Evolutionary conservation across 257 asterid species (phyloP).

Genomic region (Primulina huaijiensis): DNA sequence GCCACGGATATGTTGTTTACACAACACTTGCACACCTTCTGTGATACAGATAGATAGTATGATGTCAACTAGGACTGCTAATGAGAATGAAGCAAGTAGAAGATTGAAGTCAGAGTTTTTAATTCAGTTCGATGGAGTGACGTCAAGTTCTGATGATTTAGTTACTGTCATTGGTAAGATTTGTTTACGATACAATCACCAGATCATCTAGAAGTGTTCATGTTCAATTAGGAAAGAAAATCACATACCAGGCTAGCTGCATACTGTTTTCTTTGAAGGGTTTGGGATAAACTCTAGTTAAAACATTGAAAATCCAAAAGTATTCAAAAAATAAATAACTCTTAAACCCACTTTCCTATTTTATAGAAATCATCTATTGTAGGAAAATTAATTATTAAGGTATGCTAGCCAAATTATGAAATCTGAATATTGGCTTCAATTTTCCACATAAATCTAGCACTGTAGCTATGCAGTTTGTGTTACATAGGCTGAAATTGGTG

Average conservation of each 20-base stretch:
- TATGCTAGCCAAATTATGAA: not conserved
- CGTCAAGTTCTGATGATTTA: constrained; percentile 79
- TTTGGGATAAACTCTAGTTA: not conserved
- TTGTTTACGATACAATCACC: constrained; percentile 20
- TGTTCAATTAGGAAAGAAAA: constrained; percentile 1
- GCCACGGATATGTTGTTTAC: constrained; percentile 18
- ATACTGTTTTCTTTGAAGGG: not conserved
- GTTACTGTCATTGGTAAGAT: constrained; percentile 85
- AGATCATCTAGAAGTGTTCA: constrained; percentile 1
- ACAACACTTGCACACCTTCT: constrained; percentile 13
- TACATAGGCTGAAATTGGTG: constrained; percentile 4
- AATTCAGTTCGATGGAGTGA: constrained; percentile 94
- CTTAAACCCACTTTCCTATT: not conserved
- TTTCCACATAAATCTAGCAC: not conserved
- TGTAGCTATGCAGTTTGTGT: not conserved
- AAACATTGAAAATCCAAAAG: not conserved
- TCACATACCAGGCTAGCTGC: not conserved
- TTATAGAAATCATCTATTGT: not conserved
- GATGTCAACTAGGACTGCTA: constrained; percentile 89
- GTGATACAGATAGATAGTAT: constrained; percentile 84
- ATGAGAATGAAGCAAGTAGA: constrained; percentile 97
- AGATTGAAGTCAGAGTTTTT: constrained; percentile 95
- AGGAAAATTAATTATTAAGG: not conserved
- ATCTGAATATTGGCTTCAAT: not conserved
- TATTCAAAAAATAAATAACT: too few species aligned